Evolutionary conservation across 305 asterid genomes (phyloP).

Genomic region (Andrographis paniculata): DNA sequence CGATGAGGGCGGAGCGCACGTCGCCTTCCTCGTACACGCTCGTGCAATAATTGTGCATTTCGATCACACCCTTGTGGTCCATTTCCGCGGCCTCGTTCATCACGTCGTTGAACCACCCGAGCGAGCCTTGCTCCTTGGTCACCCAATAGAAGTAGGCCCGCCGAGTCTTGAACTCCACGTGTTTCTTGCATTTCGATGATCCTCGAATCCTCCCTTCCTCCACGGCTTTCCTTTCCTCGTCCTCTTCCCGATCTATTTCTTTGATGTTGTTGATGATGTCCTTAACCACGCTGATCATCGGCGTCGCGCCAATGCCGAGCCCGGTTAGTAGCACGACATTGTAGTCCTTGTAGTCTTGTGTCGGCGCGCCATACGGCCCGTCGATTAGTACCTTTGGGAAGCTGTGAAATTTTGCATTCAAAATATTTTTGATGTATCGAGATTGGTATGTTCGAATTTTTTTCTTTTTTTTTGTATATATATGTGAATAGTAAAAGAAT

Average conservation of each 20-base stretch:
- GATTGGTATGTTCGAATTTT: too few relatives aligned
- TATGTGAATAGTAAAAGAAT: too few relatives aligned
- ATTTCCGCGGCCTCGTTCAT: conserved; percentile 73
- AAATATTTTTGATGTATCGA: too few relatives aligned
- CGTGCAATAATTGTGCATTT: conserved; percentile 80
- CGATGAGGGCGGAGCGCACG: conserved; percentile 69
- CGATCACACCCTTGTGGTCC: conserved; percentile 62
- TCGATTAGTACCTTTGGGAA: conserved; percentile 65
- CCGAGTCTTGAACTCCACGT: conserved; percentile 44
- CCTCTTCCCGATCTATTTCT: conserved; percentile 30
- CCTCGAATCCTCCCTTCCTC: conserved; percentile 20
- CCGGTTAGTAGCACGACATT: conserved; percentile 69
- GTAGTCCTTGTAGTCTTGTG: conserved; percentile 77
- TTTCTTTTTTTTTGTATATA: too few relatives aligned
- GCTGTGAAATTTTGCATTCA: conserved; percentile 34
- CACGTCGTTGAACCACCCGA: conserved; percentile 79
- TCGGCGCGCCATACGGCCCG: conserved; percentile 88
- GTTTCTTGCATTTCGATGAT: conserved; percentile 15
- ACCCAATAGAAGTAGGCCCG: conserved; percentile 89
- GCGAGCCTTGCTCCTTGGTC: conserved; percentile 74
- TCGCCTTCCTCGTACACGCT: conserved; percentile 86
- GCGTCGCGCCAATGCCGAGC: conserved; percentile 81
- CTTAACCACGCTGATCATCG: conserved; percentile 81
- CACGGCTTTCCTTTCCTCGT: conserved; percentile 3
- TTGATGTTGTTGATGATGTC: conserved; percentile 72